A percentile compares a stretch with the other conserved stretches of the same genome.
Evolutionary conservation across 805 yeast genomes (phyloP).

Genomic region (Wickerhamomyces mucosus): DNA sequence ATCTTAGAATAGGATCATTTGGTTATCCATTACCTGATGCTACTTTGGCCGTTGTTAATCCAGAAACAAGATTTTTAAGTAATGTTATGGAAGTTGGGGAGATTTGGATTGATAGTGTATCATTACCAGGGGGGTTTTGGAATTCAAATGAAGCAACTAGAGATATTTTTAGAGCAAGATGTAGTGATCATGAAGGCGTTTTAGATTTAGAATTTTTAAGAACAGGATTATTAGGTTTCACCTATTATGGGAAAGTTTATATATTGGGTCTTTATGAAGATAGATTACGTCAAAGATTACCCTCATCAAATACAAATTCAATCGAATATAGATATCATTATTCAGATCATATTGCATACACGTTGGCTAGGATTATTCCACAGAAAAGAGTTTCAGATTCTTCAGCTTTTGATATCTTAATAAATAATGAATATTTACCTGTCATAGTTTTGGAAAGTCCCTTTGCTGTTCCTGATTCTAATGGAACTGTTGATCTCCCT

Average conservation of each 20-base stretch:
- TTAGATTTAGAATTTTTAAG: conserved; percentile 74
- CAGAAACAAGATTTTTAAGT: conserved; percentile 73
- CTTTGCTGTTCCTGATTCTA: conserved; percentile 27
- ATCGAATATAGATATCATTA: conserved; percentile 56
- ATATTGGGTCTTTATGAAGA: conserved; percentile 89
- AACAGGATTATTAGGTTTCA: conserved; percentile 86
- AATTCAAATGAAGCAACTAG: conserved; percentile 59
- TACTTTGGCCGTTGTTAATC: conserved; percentile 86
- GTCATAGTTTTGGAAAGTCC: conserved; percentile 79
- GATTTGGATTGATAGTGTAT: conserved; percentile 94
- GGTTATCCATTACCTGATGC: conserved; percentile 95
- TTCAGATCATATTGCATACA: conserved; percentile 77
- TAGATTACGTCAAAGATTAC: conserved; percentile 64
- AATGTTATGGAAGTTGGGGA: conserved; percentile 83
- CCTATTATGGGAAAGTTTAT: conserved; percentile 78
- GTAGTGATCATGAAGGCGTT: conserved; percentile 61
- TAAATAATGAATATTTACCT: conserved; percentile 68
- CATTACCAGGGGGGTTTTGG: conserved; percentile 86
- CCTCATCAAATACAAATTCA: conserved; percentile 19
- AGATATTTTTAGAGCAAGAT: conserved; percentile 71
- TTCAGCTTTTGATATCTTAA: conserved; percentile 77
- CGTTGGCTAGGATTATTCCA: conserved; percentile 65
- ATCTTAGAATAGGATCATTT: conserved; percentile 76
- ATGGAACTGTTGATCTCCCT: conserved; percentile 24
- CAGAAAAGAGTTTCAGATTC: conserved; percentile 73